Percentiles rank a stretch among this genome's conserved stretches.
These are phyloP conservation scores for Colletotrichum tropicicola DNA, from an alignment of 2,329 filamentous ascomycete species.

Conservation along the genomic window DNA sequence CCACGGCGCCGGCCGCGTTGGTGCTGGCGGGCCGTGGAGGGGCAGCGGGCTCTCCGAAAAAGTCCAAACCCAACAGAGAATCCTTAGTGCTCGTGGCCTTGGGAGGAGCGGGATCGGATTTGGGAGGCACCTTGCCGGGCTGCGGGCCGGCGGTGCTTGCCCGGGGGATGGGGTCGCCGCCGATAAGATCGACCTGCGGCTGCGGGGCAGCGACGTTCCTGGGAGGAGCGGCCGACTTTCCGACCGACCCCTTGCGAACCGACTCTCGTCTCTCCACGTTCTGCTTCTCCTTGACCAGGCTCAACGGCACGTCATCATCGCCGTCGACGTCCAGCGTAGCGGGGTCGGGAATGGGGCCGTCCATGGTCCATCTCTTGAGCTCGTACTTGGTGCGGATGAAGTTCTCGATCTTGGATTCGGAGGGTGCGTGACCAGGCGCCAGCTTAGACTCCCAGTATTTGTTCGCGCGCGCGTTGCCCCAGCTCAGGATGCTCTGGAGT, in stretches of 20 bases:
- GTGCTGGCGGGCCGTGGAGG: conserved; percentile 87
- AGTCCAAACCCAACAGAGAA: conserved; percentile 91
- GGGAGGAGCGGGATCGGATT: conserved; percentile 72
- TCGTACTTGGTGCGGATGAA: conserved; percentile 99
- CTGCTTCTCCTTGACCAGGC: conserved; percentile 73
- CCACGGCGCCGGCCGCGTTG: conserved; percentile 67
- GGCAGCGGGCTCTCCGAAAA: conserved; percentile 79
- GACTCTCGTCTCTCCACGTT: conserved; percentile 68
- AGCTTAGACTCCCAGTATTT: conserved; percentile 99
- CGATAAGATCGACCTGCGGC: conserved; percentile 82
- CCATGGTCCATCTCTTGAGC: conserved; percentile 99
- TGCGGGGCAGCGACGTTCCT: conserved; percentile 39
- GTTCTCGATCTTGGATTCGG: conserved; percentile 98
- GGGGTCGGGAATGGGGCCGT: conserved; percentile 94
- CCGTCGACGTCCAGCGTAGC: conserved; percentile 82
- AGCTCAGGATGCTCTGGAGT: conserved; percentile 89
- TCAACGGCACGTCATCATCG: conserved; percentile 81
- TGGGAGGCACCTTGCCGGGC: conserved; percentile 64
- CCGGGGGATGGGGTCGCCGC: conserved; percentile 74
- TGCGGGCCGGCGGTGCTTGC: conserved; percentile 79
- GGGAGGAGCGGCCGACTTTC: conserved; percentile 48
- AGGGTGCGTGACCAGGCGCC: conserved; percentile 88
- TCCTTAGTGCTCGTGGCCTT: conserved; percentile 81
- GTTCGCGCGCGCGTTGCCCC: conserved; percentile 96
- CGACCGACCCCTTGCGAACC: conserved; percentile 66